Evolutionary conservation across 2,329 filamentous ascomycete species (phyloP), one percentile per base, ranked within the genome.

Genomic region (Fusarium miscanthi): DNA sequence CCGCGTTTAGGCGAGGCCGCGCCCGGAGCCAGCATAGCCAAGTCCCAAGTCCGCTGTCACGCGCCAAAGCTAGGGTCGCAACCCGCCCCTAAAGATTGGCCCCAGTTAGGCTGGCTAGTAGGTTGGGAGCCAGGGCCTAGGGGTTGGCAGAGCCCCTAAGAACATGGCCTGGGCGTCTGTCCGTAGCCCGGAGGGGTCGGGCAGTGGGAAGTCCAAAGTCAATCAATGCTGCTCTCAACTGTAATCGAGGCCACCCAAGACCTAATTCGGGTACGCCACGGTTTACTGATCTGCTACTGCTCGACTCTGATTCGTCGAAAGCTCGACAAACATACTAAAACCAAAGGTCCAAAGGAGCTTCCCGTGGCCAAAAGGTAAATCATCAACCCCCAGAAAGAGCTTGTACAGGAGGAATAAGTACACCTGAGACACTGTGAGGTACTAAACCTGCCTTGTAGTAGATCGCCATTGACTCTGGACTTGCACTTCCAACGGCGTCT

Each of bases 1-100:
- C 76, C 76, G 76, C 71, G 67, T 41, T 77, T 77, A 77, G 76
- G 76, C 76, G 76, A 77, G 71, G n/a, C 14, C 41, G 63, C 63
- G 70, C 68, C 56, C 64, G 56, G 27, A 75, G 57, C 65, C 51
- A 46, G 60, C 49, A 45, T 38, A 66, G 40, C 37, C 56, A 52
- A 59, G 72, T 66, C 54, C 48, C 33, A 63, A 60, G 40, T 48
- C 58, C 63, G 49, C 52, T 69, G 73, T 77, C 76, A 75, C 69
- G 76, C 76, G 76, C 73, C 72, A 74, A 69, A 72, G 51, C 73
- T 63, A 72, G 72, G 72, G 63, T 42, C 59, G 42, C 59, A 61
- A 49, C 62, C 69, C 65, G 45, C 51, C 66, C 37, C 51, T 64
- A 58, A 43, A 58, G 53, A 63, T 59, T 60, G 69, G 63, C 49